phyloP scores from a whole-genome alignment of 495 filamentous ascomycete species.

The Aspergillus ellipticus region DNA sequence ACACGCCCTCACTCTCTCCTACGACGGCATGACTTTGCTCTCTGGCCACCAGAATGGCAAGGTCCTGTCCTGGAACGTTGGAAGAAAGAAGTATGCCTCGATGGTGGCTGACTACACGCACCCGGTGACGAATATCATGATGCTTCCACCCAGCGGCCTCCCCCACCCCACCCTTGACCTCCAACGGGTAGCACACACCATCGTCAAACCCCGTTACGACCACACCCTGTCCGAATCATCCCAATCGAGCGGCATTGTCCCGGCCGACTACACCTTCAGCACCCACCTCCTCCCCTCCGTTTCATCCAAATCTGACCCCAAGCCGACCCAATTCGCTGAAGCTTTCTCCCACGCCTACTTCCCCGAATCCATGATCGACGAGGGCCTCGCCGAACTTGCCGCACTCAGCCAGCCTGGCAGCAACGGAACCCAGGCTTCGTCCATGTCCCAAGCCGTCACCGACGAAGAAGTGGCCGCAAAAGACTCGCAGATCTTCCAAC shows the following conservation, averaged over 20 bases:
- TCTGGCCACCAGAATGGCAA: conserved; percentile 80
- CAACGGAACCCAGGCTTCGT: conserved; percentile 12
- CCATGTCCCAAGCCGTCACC: conserved; percentile 9
- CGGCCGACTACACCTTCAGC: conserved; percentile 63
- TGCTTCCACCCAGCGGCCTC: conserved; percentile 63
- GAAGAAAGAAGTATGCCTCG: conserved; percentile 56
- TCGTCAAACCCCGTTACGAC: conserved; percentile 69
- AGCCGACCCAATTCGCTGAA: conserved; percentile 39
- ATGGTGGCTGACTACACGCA: conserved; percentile 67
- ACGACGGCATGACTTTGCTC: conserved; percentile 75
- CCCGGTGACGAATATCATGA: conserved; percentile 72
- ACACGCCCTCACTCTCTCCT: conserved; percentile 64
- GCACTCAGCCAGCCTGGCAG: conserved; percentile 26
- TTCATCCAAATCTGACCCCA: not conserved
- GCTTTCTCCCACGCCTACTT: conserved; percentile 52
- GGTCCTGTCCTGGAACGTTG: conserved; percentile 75
- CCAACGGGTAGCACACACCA: conserved; percentile 51
- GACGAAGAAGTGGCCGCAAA: conserved; percentile 21
- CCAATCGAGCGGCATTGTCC: conserved; percentile 48
- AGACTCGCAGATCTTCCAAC: conserved; percentile 29
- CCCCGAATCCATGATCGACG: conserved; percentile 50
- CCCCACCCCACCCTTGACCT: conserved; percentile 30
- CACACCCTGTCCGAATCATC: conserved; percentile 37
- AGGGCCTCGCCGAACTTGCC: conserved; percentile 52
- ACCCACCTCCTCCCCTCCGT: conserved; percentile 51